Evolutionary conservation across 2,329 filamentous ascomycete species (phyloP).

Genomic region (Boeremia exigua): DNA sequence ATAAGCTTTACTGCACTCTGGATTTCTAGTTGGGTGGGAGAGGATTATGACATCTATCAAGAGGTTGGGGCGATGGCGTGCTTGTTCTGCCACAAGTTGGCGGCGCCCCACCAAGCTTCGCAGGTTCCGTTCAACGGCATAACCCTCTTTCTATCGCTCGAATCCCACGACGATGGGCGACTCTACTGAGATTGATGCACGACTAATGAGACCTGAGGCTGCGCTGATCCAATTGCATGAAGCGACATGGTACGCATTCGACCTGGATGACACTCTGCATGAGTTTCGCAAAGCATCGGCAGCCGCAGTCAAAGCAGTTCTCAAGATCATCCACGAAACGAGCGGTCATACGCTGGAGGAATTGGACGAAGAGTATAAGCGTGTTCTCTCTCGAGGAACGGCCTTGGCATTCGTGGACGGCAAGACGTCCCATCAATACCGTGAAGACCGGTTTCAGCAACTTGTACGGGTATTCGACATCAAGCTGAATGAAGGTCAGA

Average conservation of each 20-base stretch:
- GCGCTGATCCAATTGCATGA: not conserved
- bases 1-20: not conserved
- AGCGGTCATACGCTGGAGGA: not conserved
- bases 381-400: constrained; percentile 46
- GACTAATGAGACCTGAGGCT: not conserved
- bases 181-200: not conserved
- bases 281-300: constrained; percentile 53
- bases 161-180: too few species aligned
- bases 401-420: constrained; percentile 54
- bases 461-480: not conserved
- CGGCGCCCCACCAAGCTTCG: not conserved
- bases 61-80: not conserved
- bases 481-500: constrained; percentile 37
- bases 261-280: constrained; percentile 59
- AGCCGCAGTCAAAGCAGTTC: constrained; percentile 43
- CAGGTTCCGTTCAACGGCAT: not conserved
- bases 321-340: constrained; percentile 37
- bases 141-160: too few species aligned
- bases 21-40: not conserved
- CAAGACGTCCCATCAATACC: constrained; percentile 53
- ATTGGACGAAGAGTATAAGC: constrained; percentile 33
- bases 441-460: constrained; percentile 48
- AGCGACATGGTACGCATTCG: constrained; percentile 53
- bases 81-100: not conserved
- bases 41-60: not conserved